Conservation (phyloP, 306 rosid genomes). For the Cucurbita ficifolia region DNA sequence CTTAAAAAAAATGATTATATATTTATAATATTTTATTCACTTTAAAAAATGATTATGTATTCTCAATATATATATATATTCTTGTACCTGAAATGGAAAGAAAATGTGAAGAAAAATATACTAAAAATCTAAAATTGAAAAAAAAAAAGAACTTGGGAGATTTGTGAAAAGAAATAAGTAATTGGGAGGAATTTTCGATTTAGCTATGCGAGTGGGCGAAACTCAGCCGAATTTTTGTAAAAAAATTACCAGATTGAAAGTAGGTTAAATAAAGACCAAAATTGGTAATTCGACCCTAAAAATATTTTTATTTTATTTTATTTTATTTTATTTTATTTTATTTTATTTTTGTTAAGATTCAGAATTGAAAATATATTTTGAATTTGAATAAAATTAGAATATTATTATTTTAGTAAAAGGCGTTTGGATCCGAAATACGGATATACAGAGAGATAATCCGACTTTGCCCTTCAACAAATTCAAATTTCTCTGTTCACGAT, state of each 20-base stretch:
- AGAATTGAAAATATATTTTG: not conserved
- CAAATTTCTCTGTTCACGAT: not conserved
- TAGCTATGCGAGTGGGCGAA: no score
- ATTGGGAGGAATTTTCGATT: no score
- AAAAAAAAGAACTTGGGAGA: no score
- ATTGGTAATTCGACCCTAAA: not conserved
- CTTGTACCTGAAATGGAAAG: no score
- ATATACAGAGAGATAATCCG: not conserved
- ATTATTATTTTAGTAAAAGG: not conserved
- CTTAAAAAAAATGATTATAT: no score
- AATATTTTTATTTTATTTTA: not conserved
- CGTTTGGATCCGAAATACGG: not conserved
- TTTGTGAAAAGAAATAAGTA: no score
- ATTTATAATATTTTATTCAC: no score
- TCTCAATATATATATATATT: no score
- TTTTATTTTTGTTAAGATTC: not conserved
- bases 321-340: not conserved
- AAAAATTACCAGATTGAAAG: not conserved
- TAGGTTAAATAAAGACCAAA: not conserved
- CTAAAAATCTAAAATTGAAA: no score
- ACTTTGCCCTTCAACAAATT: not conserved
- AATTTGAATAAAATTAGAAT: not conserved
- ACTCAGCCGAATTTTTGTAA: no score
- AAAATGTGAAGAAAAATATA: no score
- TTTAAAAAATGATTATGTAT: no score